Conservation (phyloP, 805 yeast genomes). For the Kodamaea hsintzibuensis region DNA sequence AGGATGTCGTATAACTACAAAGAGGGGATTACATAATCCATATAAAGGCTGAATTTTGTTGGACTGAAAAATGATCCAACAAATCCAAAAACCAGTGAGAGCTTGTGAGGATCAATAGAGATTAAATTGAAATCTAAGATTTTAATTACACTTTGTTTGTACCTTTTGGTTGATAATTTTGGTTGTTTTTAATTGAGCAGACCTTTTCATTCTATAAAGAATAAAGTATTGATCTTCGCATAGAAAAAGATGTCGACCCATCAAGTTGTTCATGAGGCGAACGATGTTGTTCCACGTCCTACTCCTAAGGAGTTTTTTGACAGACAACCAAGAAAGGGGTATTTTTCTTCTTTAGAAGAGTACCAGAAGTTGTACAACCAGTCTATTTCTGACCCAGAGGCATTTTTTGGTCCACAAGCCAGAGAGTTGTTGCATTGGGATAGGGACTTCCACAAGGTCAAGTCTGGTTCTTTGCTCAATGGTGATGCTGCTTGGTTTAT, state of each 20-base stretch:
- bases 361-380: conserved; percentile 69
- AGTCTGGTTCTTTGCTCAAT: conserved; percentile 61
- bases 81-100: background rate
- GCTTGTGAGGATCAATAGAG: background rate
- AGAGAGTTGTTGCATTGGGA: conserved; percentile 76
- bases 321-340: conserved; percentile 62
- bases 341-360: conserved; percentile 60
- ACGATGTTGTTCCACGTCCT: conserved; percentile 46
- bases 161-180: background rate
- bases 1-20: background rate
- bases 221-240: conserved; percentile 2
- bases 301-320: conserved; percentile 57
- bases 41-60: conserved; percentile 6
- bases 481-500: conserved; percentile 68
- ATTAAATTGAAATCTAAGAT: background rate
- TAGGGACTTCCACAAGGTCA: conserved; percentile 66
- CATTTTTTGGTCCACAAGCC: conserved; percentile 79
- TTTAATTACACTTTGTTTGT: background rate
- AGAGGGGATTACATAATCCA: conserved; percentile 10
- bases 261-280: conserved; percentile 62
- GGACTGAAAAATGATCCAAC: conserved; percentile 3
- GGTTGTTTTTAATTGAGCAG: background rate
- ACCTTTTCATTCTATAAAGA: background rate
- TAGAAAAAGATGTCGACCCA: conserved; percentile 27
- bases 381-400: conserved; percentile 77